These are phyloP conservation scores for Licmophora abbreviata DNA, from an alignment of 108 stramenopile species.

Conservation along the genomic window DNA sequence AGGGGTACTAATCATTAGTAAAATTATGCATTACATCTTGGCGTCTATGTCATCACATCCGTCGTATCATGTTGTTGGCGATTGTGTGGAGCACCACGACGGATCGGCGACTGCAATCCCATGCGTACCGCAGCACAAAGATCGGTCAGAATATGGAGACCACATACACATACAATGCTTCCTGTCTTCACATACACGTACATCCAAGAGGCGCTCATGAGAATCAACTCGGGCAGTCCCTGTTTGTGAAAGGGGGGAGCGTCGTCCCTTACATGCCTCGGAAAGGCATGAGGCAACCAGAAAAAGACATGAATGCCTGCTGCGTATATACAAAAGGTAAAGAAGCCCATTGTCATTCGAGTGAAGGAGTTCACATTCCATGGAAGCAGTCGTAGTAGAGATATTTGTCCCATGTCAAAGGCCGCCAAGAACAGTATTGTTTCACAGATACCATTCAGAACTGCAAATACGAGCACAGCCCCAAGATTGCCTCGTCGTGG, in stretches of 20 bases:
- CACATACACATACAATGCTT: background rate
- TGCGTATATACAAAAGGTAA: background rate
- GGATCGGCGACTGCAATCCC: background rate
- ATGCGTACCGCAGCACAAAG: background rate
- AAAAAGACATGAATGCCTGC: background rate
- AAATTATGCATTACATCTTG: too few species aligned
- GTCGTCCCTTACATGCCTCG: background rate
- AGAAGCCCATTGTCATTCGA: background rate
- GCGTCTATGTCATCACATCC: too few species aligned
- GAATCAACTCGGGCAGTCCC: background rate
- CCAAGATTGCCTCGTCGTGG: too few species aligned
- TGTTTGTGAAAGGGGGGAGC: background rate
- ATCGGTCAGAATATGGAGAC: background rate
- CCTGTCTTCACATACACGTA: background rate
- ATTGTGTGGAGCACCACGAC: too few species aligned
- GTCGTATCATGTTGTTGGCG: too few species aligned
- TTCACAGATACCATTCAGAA: background rate
- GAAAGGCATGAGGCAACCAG: background rate
- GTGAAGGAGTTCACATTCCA: background rate
- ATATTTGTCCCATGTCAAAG: background rate
- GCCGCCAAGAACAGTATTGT: background rate
- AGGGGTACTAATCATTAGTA: constrained; percentile 20
- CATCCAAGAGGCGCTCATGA: background rate
- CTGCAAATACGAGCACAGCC: background rate
- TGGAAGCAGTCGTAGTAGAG: background rate